phyloP scores from a whole-genome alignment of 2,329 filamentous ascomycete species.

The Phyllosticta paracitricarpa region DNA sequence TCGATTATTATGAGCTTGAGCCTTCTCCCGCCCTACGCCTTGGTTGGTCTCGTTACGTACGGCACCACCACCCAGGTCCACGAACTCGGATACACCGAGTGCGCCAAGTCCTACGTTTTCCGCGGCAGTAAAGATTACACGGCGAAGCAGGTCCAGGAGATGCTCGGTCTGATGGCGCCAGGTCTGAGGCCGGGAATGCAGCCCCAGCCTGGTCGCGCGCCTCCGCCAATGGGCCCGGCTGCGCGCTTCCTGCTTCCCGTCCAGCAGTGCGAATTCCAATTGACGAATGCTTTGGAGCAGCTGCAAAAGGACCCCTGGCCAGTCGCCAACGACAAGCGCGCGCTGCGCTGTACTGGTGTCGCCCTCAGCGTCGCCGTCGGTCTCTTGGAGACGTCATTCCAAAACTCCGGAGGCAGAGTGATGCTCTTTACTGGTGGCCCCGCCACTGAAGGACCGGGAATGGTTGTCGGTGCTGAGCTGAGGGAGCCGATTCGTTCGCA shows the following conservation, averaged over 20 bases:
- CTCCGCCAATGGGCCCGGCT: slow-evolving; percentile 67
- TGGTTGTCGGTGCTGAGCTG: slow-evolving; percentile 92
- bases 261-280: slow-evolving; percentile 91
- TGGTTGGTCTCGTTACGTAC: slow-evolving; percentile 76
- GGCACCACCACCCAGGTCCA: slow-evolving; percentile 98
- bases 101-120: slow-evolving; percentile 97
- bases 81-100: slow-evolving; percentile 95
- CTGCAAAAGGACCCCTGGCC: slow-evolving; percentile 97
- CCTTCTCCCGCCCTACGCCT: slow-evolving; percentile 67
- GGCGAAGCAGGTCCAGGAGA: slow-evolving; percentile 99
- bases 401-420: slow-evolving; percentile 87
- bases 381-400: slow-evolving; percentile 86
- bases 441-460: slow-evolving; percentile 89
- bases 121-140: slow-evolving; percentile 94
- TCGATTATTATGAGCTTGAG: slow-evolving; percentile 79
- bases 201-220: slow-evolving; percentile 63
- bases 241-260: slow-evolving; percentile 89
- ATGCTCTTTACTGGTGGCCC: slow-evolving; percentile 96
- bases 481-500: slow-evolving; percentile 95
- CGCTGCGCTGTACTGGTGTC: slow-evolving; percentile 85
- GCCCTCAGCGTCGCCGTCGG: slow-evolving; percentile 93
- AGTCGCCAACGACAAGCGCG: slow-evolving; percentile 84
- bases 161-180: slow-evolving; percentile 74
- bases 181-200: slow-evolving; percentile 61
- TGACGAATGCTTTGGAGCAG: slow-evolving; percentile 91